These are phyloP conservation scores for Malus orientalis DNA, from an alignment of 306 rosid species.

Conservation along the genomic window DNA sequence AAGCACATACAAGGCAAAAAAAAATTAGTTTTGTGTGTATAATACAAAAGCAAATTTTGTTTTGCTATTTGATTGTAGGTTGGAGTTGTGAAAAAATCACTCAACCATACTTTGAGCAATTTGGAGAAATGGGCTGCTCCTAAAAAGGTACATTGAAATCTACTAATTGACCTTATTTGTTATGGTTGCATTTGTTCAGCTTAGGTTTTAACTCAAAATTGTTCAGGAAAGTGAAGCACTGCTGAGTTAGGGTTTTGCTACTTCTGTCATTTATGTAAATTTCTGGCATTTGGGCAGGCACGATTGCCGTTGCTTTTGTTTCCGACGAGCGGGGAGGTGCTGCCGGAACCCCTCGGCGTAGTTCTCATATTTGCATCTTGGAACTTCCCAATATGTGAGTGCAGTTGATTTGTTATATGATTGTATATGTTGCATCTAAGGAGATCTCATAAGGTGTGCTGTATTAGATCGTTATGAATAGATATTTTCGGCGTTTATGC, in stretches of 20 bases:
- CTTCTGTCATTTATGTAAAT: background rate
- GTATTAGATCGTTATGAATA: background rate
- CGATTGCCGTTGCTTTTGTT: constrained; percentile 49
- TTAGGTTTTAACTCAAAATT: background rate
- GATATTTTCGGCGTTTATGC: constrained; percentile 8
- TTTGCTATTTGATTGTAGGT: constrained; percentile 26
- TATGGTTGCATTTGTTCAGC: background rate
- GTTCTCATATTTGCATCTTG: constrained; percentile 78
- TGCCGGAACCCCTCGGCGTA: constrained; percentile 78
- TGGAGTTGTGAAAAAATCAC: constrained; percentile 63
- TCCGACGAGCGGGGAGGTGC: constrained; percentile 61
- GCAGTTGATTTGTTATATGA: background rate
- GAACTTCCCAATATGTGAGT: constrained; percentile 92
- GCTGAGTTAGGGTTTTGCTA: background rate
- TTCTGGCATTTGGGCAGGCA: constrained; percentile 28
- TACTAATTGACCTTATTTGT: background rate
- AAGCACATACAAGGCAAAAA: no score
- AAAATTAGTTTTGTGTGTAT: no score
- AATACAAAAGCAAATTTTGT: no score
- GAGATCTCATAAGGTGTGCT: background rate
- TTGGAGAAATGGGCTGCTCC: constrained; percentile 75
- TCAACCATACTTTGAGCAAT: constrained; percentile 26
- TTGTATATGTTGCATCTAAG: background rate
- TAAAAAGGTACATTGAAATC: constrained; percentile 29
- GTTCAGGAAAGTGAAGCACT: background rate